phyloP scores from a whole-genome alignment of 306 rosid species.

The Acacia acuminata region DNA sequence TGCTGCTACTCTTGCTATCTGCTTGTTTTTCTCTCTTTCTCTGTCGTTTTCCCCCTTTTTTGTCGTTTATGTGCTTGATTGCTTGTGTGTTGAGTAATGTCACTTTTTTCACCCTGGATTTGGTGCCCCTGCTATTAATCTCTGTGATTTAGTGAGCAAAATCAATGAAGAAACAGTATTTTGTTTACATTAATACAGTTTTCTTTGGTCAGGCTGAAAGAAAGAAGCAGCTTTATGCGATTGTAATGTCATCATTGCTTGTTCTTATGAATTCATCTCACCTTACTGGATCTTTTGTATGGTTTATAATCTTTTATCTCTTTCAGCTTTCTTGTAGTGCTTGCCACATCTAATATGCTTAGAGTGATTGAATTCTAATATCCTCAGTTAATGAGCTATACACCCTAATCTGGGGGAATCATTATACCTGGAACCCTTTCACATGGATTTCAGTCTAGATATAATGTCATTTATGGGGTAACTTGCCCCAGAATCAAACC shows the following conservation, averaged over 20 bases:
- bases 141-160: not conserved
- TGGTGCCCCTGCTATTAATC: not conserved
- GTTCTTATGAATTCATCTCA: constrained; percentile 22
- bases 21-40: not conserved
- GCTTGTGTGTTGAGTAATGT: not conserved
- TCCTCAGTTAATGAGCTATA: constrained; percentile 13
- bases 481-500: constrained; percentile 12
- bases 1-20: constrained; percentile 4
- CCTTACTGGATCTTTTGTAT: constrained; percentile 15
- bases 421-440: not conserved
- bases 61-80: constrained; percentile 17
- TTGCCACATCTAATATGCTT: not conserved
- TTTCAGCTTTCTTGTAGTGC: not conserved
- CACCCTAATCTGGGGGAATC: constrained; percentile 26
- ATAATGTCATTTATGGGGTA: constrained; percentile 25
- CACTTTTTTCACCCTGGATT: constrained; percentile 23
- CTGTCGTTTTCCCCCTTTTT: not conserved
- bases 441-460: constrained; percentile 20
- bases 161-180: not conserved
- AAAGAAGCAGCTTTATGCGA: no score
- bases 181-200: not conserved
- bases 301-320: not conserved
- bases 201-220: no score
- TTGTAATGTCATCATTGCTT: not conserved
- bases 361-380: not conserved